These are phyloP conservation scores for Chenopodium berlandieri DNA, from an alignment of 148 eudicot species.

Conservation along the genomic window DNA sequence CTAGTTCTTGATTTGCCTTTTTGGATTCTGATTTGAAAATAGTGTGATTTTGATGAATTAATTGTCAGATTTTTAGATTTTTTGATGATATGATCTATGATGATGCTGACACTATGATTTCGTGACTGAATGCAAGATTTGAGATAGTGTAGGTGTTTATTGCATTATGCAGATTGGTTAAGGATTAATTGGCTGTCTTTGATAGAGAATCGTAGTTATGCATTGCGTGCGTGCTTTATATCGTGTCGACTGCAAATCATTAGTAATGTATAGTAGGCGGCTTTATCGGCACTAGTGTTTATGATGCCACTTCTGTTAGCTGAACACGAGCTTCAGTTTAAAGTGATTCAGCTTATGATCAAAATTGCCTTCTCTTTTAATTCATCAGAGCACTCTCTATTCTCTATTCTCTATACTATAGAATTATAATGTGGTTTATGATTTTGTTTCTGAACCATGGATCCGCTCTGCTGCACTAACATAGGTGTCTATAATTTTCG, in stretches of 20 bases:
- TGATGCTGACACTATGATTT: not conserved
- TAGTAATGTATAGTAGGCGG: not conserved
- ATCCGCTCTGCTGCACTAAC: not conserved
- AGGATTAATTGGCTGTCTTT: not conserved
- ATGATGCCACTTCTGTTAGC: not conserved
- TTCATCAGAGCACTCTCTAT: not conserved
- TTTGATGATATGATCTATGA: not conserved
- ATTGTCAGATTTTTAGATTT: not conserved
- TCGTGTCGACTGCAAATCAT: not conserved
- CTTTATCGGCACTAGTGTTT: not conserved
- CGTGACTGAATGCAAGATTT: not conserved
- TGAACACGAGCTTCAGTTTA: not conserved
- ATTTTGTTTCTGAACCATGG: not conserved
- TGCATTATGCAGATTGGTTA: not conserved
- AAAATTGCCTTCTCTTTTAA: not conserved
- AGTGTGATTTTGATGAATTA: slow-evolving; percentile 5
- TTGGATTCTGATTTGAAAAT: slow-evolving; percentile 8
- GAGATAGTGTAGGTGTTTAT: not conserved
- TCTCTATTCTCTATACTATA: not conserved
- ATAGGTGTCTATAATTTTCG: not conserved
- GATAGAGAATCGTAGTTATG: not conserved
- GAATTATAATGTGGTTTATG: not conserved
- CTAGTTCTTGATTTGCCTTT: not conserved
- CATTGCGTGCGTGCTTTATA: not conserved
- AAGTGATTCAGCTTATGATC: not conserved